Conservation (phyloP, 2,329 filamentous ascomycete species). For the Colletotrichum spinosum region DNA sequence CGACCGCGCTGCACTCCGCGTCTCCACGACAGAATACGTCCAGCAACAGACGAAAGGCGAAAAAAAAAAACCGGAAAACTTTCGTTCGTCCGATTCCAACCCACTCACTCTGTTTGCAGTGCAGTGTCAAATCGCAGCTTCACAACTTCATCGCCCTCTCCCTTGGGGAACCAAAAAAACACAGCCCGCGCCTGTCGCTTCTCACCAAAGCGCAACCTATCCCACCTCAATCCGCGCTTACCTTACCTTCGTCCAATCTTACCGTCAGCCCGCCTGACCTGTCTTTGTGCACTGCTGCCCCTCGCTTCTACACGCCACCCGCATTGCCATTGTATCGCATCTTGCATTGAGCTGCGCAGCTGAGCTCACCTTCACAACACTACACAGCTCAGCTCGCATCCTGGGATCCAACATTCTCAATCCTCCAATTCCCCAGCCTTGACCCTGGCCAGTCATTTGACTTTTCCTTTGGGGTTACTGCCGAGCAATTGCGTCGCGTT, state of each 20-base stretch:
- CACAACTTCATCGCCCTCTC: constrained; percentile 8
- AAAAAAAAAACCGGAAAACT: constrained; percentile 24
- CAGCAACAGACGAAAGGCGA: neutral
- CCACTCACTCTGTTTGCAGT: constrained; percentile 20
- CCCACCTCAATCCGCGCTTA: constrained; percentile 1
- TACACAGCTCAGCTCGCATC: constrained; percentile 12
- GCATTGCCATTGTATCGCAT: constrained; percentile 5
- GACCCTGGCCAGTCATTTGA: constrained; percentile 2
- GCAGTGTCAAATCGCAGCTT: constrained; percentile 25
- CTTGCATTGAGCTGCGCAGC: neutral
- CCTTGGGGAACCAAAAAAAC: neutral
- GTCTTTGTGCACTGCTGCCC: constrained; percentile 25
- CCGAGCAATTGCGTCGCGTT: constrained; percentile 30
- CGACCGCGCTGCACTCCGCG: constrained; percentile 25
- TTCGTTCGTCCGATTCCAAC: constrained; percentile 28
- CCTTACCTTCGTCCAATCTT: neutral
- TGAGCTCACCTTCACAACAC: constrained; percentile 13
- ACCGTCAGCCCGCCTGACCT: constrained; percentile 18
- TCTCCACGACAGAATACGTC: constrained; percentile 12
- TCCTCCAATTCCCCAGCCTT: constrained; percentile 6
- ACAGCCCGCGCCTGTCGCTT: constrained; percentile 22
- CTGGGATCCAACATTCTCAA: constrained; percentile 8
- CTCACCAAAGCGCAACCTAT: constrained; percentile 29
- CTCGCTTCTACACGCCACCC: constrained; percentile 31
- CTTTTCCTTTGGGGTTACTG: constrained; percentile 2